Evolutionary conservation across 2,329 filamentous ascomycete species (phyloP).

Genomic region (Dactylellina haptotyla): DNA sequence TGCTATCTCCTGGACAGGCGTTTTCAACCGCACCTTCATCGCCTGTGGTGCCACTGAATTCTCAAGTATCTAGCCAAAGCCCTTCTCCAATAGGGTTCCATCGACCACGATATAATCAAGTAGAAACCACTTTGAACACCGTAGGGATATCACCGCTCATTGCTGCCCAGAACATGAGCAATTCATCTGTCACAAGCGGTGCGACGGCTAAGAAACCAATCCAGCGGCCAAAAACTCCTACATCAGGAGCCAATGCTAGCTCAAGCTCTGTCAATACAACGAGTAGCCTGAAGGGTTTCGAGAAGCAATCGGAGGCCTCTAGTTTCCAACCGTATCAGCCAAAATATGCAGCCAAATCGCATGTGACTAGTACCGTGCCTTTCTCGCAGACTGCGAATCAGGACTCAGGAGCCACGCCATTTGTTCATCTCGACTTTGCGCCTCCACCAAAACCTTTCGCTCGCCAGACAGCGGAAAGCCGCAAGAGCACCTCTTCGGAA

Average conservation of each 20-base stretch:
- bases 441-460: constrained; percentile 49
- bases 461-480: constrained; percentile 29
- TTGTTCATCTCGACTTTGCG: constrained; percentile 48
- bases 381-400: constrained; percentile 28
- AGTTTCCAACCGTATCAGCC: constrained; percentile 48
- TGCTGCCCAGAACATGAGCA: constrained; percentile 10
- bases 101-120: constrained; percentile 45
- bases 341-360: constrained; percentile 52
- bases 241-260: constrained; percentile 41
- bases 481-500: constrained; percentile 18
- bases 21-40: constrained; percentile 49
- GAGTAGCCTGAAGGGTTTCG: constrained; percentile 14
- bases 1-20: constrained; percentile 32
- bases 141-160: constrained; percentile 23
- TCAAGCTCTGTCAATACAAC: constrained; percentile 36
- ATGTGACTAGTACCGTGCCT: constrained; percentile 42
- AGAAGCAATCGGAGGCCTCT: constrained; percentile 26
- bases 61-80: constrained; percentile 21
- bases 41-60: constrained; percentile 27
- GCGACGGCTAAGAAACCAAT: constrained; percentile 8
- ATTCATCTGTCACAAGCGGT: neutral
- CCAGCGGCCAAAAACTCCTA: constrained; percentile 27
- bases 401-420: constrained; percentile 26
- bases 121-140: constrained; percentile 24
- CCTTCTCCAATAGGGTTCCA: constrained; percentile 47